Evolutionary conservation across 345 rosid genomes (phyloP), one percentile per base, ranked within the genome.

Genomic region (Syzygium grande): DNA sequence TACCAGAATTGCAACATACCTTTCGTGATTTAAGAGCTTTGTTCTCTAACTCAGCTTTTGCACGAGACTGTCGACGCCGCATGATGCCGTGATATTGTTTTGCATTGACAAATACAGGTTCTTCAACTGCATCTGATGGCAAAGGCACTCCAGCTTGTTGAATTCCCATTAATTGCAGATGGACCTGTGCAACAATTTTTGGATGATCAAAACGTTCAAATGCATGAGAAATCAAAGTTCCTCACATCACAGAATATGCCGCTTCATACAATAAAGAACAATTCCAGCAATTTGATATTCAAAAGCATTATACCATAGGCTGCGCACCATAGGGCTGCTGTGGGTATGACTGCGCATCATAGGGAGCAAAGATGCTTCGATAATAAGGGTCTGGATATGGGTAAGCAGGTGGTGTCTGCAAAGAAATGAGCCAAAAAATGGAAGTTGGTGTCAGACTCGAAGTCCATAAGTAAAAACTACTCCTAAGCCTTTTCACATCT

Each of bases 141-240:
- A 98, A 90, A 84, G 99, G 99, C 90, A 98, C 97, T 68, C 98
- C 99, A 89, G 95, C 97, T 88, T 98, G 99, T 91, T 98, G 99
- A 89, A 96, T 95, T 90, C 97, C 99, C 98, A 98, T 96, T 61
- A 98, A 92, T 94, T 98, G 99, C 91, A 96, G 91, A 84, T 96
- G 99, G 88, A 95, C 98, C 98, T 95, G 90, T 78, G 87, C 85
- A 90, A 49, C 79, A 84, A 29, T 55, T 25, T 29, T 30, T 54
- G 51, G 27, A 34, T 56, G 83, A 51, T 27, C 29, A 15, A 86
- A 43, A 86, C 12, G 1, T 41, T 65, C 77, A 49, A 86, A 86
- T 46, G 55, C 58, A 61, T 38, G 65, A 46, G 34, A 86, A 86
- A 77, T 17, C 46, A 52, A 22, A 34, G 29, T 49, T 86, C 84